A percentile compares a stretch with the other conserved stretches of the same genome.
Conservation (phyloP, 108 stramenopile genomes). For the Nitzschia sp. region DNA sequence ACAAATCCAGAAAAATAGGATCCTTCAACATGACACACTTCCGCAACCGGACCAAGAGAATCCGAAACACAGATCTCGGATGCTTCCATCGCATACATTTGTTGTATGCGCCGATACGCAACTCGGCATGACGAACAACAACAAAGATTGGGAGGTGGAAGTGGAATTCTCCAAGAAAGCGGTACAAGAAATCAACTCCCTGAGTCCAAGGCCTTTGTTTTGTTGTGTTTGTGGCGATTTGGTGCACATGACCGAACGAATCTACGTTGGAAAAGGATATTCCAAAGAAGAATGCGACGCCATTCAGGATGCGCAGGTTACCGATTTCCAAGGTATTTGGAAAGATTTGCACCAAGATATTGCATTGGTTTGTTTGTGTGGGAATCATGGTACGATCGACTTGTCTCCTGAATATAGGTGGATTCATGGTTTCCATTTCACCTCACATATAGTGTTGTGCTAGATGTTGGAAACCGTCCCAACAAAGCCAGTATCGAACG, state of each 20-base stretch:
- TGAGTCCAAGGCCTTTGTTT: constrained; percentile 60
- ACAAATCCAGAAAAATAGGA: constrained; percentile 18
- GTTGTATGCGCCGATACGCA: constrained; percentile 71
- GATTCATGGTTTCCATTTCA: no score
- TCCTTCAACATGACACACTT: constrained; percentile 24
- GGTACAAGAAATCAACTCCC: constrained; percentile 49
- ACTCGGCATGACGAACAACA: constrained; percentile 53
- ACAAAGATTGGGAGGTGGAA: constrained; percentile 61
- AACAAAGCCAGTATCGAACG: constrained; percentile 53
- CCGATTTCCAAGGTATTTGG: constrained; percentile 58
- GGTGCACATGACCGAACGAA: constrained; percentile 59
- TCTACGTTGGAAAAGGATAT: constrained; percentile 32
- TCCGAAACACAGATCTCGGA: neutral
- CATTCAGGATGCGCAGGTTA: constrained; percentile 61
- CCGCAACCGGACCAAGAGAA: constrained; percentile 15
- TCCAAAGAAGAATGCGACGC: constrained; percentile 59
- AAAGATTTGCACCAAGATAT: constrained; percentile 58
- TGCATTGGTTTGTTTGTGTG: constrained; percentile 79
- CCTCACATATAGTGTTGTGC: no score
- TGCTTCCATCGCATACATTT: constrained; percentile 29
- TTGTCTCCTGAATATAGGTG: no score
- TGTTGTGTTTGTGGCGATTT: constrained; percentile 77
- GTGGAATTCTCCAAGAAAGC: constrained; percentile 53
- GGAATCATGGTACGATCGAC: constrained; percentile 54
- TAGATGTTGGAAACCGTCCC: constrained; percentile 76